Percentiles rank a stretch among this genome's conserved stretches.
Evolutionary conservation across 164 flowering plant genomes (phyloP).

Genomic region (Amborella trichopoda): DNA sequence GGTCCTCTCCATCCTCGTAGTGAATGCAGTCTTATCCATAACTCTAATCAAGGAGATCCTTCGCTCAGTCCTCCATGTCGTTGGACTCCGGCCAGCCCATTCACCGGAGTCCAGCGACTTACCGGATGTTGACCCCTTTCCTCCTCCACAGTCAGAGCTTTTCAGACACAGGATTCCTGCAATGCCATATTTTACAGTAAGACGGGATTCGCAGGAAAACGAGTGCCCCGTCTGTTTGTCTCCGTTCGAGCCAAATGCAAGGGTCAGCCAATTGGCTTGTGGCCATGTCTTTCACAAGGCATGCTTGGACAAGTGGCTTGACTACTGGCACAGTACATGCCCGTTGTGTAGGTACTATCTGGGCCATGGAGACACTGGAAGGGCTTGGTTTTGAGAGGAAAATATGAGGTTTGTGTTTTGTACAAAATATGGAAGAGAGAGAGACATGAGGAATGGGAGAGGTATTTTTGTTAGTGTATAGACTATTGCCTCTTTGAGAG

Average conservation of each 20-base stretch:
- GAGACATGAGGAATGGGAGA: no score
- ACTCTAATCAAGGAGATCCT: conserved; percentile 43
- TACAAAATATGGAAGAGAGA: no score
- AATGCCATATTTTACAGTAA: conserved; percentile 16
- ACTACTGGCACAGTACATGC: conserved; percentile 48
- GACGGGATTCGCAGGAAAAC: conserved; percentile 12
- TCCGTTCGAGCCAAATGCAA: conserved; percentile 37
- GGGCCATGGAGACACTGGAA: conserved; percentile 28
- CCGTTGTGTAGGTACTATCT: conserved; percentile 52
- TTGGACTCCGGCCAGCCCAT: conserved; percentile 9
- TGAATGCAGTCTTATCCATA: conserved; percentile 59
- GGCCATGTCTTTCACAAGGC: conserved; percentile 51
- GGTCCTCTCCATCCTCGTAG: conserved; percentile 44
- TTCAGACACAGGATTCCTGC: conserved; percentile 33
- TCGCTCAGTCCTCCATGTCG: conserved; percentile 37
- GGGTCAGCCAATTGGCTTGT: conserved; percentile 38
- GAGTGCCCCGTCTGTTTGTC: conserved; percentile 56
- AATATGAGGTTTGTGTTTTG: no score
- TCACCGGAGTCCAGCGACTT: conserved; percentile 8
- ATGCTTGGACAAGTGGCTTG: conserved; percentile 61
- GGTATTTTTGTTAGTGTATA: no score
- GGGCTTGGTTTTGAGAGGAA: no score
- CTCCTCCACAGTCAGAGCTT: conserved; percentile 25
- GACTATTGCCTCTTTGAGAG: no score
- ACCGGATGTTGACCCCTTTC: conserved; percentile 4